Evolutionary conservation across 2,329 filamentous ascomycete genomes (phyloP).

Genomic region (Xylaria sp.): DNA sequence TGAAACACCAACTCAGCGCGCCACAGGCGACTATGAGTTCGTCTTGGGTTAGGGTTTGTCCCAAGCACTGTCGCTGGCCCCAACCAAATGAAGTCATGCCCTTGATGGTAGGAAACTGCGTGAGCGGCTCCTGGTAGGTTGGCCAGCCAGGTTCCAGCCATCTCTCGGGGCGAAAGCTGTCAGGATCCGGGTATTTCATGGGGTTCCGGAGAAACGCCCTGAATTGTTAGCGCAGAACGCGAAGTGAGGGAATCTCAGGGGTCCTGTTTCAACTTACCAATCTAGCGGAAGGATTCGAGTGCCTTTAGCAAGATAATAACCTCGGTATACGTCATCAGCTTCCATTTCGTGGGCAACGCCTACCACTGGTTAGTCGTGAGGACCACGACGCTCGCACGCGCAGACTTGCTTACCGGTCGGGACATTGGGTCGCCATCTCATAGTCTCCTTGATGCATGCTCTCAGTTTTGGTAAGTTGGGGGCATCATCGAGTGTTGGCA

Average conservation of each 20-base stretch:
- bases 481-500: slow-evolving; percentile 57
- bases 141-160: slow-evolving; percentile 64
- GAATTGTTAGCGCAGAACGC: slow-evolving; percentile 22
- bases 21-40: slow-evolving; percentile 63
- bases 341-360: slow-evolving; percentile 64
- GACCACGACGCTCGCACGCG: not conserved
- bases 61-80: slow-evolving; percentile 59
- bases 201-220: slow-evolving; percentile 65
- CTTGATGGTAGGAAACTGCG: slow-evolving; percentile 62
- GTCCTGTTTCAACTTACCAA: slow-evolving; percentile 47
- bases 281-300: slow-evolving; percentile 56
- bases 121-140: slow-evolving; percentile 64
- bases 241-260: not conserved
- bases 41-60: slow-evolving; percentile 54
- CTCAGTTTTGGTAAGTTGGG: slow-evolving; percentile 57
- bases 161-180: slow-evolving; percentile 63
- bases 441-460: slow-evolving; percentile 59
- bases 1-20: slow-evolving; percentile 58
- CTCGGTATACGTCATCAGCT: slow-evolving; percentile 61
- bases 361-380: slow-evolving; percentile 40
- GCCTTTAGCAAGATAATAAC: slow-evolving; percentile 62
- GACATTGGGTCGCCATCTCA: slow-evolving; percentile 61
- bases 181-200: slow-evolving; percentile 60
- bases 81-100: slow-evolving; percentile 66
- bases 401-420: slow-evolving; percentile 49